phyloP scores from a whole-genome alignment of 1,284 basidiomycete species.

The Rhodotorula sp. region DNA sequence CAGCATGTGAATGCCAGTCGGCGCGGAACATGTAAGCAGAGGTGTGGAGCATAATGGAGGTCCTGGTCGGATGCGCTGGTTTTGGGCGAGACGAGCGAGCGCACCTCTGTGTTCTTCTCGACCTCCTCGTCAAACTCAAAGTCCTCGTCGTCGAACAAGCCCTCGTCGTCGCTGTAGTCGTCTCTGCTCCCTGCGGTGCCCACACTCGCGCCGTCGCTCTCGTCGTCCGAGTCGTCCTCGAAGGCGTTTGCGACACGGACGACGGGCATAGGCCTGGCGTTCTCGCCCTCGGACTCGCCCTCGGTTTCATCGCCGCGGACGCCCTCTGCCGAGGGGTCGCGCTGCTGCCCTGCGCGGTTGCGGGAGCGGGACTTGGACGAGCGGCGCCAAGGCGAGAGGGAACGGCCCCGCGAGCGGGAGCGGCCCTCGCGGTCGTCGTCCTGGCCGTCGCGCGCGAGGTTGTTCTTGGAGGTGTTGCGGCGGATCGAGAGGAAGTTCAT shows the following conservation, averaged over 20 bases:
- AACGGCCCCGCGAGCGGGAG: conserved; percentile 6
- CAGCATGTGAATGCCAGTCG: neutral
- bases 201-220: conserved; percentile 23
- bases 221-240: conserved; percentile 32
- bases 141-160: conserved; percentile 57
- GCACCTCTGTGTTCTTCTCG: conserved; percentile 72
- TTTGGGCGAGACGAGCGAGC: neutral
- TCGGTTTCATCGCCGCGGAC: conserved; percentile 32
- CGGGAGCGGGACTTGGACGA: conserved; percentile 12
- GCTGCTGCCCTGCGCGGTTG: neutral
- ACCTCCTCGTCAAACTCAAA: conserved; percentile 59
- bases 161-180: conserved; percentile 27
- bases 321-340: conserved; percentile 31
- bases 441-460: neutral
- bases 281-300: conserved; percentile 28
- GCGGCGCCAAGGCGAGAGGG: conserved; percentile 30
- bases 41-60: neutral
- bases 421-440: conserved; percentile 18
- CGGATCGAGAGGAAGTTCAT: conserved; percentile 34
- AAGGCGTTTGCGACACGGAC: conserved; percentile 29
- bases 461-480: conserved; percentile 11
- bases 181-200: conserved; percentile 3
- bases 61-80: no score
- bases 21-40: neutral
- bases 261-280: conserved; percentile 10